These are phyloP conservation scores for Ceratocystis smalleyi DNA, from an alignment of 2,329 filamentous ascomycete genomes.

Conservation along the genomic window DNA sequence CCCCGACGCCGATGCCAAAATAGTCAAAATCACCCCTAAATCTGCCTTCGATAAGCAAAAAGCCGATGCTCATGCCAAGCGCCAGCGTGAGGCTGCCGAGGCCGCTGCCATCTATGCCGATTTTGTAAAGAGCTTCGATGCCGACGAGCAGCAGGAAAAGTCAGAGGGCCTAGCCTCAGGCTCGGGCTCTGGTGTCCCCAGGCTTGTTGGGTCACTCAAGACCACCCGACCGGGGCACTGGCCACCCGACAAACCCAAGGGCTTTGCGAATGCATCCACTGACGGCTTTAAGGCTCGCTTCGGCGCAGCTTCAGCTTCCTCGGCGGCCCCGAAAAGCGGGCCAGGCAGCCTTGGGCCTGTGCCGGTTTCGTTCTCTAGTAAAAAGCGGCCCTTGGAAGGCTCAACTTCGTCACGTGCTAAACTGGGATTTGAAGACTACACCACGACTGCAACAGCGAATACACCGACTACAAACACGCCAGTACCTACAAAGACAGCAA, in stretches of 20 bases:
- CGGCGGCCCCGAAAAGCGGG: constrained; percentile 37
- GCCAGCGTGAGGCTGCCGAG: constrained; percentile 67
- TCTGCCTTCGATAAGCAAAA: constrained; percentile 79
- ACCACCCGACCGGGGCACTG: too few species aligned
- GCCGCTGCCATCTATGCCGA: constrained; percentile 76
- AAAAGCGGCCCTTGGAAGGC: constrained; percentile 36
- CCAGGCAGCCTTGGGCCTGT: constrained; percentile 45
- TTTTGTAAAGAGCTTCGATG: constrained; percentile 67
- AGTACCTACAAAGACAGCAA: background rate
- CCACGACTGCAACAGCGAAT: constrained; percentile 6
- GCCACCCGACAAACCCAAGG: constrained; percentile 5
- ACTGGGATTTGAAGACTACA: constrained; percentile 27
- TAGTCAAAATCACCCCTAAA: constrained; percentile 66
- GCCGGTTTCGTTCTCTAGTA: constrained; percentile 27
- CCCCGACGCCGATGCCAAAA: constrained; percentile 59
- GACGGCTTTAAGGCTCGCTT: constrained; percentile 47
- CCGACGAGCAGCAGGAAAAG: constrained; percentile 33
- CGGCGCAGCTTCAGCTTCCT: constrained; percentile 29
- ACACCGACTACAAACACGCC: background rate
- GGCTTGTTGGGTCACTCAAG: too few species aligned
- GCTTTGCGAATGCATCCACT: background rate
- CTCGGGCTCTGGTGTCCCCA: background rate
- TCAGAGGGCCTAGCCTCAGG: background rate
- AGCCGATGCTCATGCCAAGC: constrained; percentile 79
- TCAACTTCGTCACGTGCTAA: constrained; percentile 20